Evolutionary conservation across 495 filamentous ascomycete genomes (phyloP), one percentile per base, ranked within the genome.

Genomic region (Aspergillus olivimuriae): DNA sequence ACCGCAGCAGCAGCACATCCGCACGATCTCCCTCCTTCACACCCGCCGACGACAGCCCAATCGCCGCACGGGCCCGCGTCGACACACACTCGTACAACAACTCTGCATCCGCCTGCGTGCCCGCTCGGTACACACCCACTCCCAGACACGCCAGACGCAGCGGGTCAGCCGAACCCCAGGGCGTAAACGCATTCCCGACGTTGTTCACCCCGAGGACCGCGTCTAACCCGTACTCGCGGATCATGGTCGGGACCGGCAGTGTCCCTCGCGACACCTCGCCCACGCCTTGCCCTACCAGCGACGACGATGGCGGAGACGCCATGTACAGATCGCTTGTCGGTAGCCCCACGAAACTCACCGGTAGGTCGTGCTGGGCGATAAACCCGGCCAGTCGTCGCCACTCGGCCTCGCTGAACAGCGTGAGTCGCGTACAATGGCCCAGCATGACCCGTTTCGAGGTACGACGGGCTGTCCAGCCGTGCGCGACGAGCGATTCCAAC

Each of bases 151-250:
- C 82, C 36, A 87, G 52, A 14, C 66, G 65, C 41, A 89, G 48
- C 1, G 84, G 83, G 61, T 88, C 86, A n/a, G 72, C 76, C n/a
- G 65, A 76, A 0, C 84, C 85, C 48, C 82, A 79, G 0, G 84
- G 86, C 8, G 86, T 87, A 50, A 89, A 87, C 0, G 84, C 80
- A 59, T 89, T 88, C 2, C 83, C 84, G 14, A 88, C 77, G 47
- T 89, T 89, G 49, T 87, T 87, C n/a, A 87, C 70, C 1, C 81
- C 76, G 2, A 87, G 69, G 8, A 80, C 75, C 1, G 70, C 81
- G 37, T 80, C 68, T 2, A 88, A 53, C 0, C 63, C 66, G 47
- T 84, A 67, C 18, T 77, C 62, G 30, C 70, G 62, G 21, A 88
- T 84, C 73, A 89, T 68, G 1, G 78, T 64, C 1, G 76, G 71